phyloP scores from a whole-genome alignment of 2,329 filamentous ascomycete species.

The Chaetomiaceae sp. region DNA sequence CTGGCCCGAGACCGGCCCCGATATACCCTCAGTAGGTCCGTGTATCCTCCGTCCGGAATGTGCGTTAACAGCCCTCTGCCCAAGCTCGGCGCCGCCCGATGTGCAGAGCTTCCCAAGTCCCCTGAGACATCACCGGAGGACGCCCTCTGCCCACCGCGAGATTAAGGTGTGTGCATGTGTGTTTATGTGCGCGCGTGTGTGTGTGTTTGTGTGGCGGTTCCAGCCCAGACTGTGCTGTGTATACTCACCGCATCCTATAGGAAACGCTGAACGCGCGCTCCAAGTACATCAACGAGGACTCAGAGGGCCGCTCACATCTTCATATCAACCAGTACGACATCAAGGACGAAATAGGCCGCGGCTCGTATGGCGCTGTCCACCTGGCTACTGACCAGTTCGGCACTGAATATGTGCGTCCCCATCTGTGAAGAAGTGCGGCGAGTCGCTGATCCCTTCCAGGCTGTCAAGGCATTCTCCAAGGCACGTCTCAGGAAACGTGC shows the following conservation, averaged over 20 bases:
- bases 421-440: not conserved
- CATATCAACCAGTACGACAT: conserved; percentile 94
- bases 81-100: conserved; percentile 42
- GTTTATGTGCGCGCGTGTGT: no score
- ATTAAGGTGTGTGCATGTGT: conserved; percentile 58
- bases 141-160: conserved; percentile 53
- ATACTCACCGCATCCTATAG: conserved; percentile 38
- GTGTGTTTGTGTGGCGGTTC: no score
- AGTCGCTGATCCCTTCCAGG: conserved; percentile 47
- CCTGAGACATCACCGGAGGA: conserved; percentile 54
- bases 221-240: no score
- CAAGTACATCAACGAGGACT: conserved; percentile 78
- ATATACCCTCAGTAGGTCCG: conserved; percentile 41
- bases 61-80: conserved; percentile 18
- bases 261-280: conserved; percentile 90
- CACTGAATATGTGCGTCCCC: conserved; percentile 74
- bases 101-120: conserved; percentile 47
- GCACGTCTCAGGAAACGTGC: conserved; percentile 81
- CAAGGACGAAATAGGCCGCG: conserved; percentile 91
- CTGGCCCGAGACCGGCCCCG: conserved; percentile 31
- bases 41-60: not conserved
- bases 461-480: conserved; percentile 97
- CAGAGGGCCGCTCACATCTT: conserved; percentile 76
- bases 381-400: conserved; percentile 86
- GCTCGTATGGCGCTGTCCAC: conserved; percentile 92